These are phyloP conservation scores for Tremellales sp. DNA, from an alignment of 1,284 basidiomycete genomes.

Conservation along the genomic window DNA sequence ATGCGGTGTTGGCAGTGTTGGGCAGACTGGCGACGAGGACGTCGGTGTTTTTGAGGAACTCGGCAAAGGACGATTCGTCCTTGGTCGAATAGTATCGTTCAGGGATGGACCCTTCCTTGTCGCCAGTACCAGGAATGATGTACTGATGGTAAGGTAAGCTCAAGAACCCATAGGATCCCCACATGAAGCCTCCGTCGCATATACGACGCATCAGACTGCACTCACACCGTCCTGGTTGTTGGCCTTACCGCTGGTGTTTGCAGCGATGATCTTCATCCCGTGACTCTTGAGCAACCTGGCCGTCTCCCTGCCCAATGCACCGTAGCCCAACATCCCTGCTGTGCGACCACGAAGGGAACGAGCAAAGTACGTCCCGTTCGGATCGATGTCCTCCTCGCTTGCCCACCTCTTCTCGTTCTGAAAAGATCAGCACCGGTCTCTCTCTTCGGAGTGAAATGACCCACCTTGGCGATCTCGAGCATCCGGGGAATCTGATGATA, in stretches of 20 bases:
- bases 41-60: conserved; percentile 39
- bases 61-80: conserved; percentile 29
- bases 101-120: conserved; percentile 41
- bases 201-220: background rate
- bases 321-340: conserved; percentile 41
- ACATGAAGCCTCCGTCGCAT: background rate
- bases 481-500: conserved; percentile 35
- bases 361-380: conserved; percentile 25
- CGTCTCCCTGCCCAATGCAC: conserved; percentile 37
- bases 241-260: conserved; percentile 41
- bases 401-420: conserved; percentile 31
- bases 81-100: conserved; percentile 40
- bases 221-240: conserved; percentile 38
- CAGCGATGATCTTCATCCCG: conserved; percentile 41
- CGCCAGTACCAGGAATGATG: conserved; percentile 41
- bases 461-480: conserved; percentile 30
- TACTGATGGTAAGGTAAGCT: conserved; percentile 19
- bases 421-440: background rate
- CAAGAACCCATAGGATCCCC: no score
- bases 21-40: conserved; percentile 43
- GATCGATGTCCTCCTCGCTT: conserved; percentile 24
- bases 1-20: conserved; percentile 32
- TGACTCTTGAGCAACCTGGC: conserved; percentile 40
- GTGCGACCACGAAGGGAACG: conserved; percentile 34
- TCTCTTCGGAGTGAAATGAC: conserved; percentile 4